phyloP scores from a whole-genome alignment of 1,139 yeast species.

The Torulaspora pretoriensis region DNA sequence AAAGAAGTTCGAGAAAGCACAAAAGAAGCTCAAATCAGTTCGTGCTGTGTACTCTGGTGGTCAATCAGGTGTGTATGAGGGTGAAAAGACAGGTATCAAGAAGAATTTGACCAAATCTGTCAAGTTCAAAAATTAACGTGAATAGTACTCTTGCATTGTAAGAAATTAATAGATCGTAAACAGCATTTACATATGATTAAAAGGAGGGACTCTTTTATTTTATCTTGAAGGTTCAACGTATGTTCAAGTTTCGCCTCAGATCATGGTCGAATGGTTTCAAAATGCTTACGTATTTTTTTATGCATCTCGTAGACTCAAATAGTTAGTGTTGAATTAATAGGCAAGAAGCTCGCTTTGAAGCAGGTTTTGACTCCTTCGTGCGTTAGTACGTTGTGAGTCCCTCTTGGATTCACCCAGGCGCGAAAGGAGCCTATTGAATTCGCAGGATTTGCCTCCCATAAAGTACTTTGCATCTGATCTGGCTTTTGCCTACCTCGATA shows the following conservation, averaged over 20 bases:
- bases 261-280: not conserved
- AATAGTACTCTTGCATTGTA: slow-evolving; percentile 1
- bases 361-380: too few species aligned
- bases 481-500: not conserved
- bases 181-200: not conserved
- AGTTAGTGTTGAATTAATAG: not conserved
- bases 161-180: not conserved
- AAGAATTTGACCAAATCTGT: slow-evolving; percentile 85
- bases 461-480: not conserved
- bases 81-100: slow-evolving; percentile 96
- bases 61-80: slow-evolving; percentile 79
- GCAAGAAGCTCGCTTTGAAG: too few species aligned
- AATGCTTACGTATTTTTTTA: slow-evolving; percentile 7
- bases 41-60: slow-evolving; percentile 77
- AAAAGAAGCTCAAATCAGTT: slow-evolving; percentile 86
- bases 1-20: slow-evolving; percentile 90
- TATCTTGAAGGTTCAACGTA: not conserved
- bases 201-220: not conserved
- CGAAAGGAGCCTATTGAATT: not conserved
- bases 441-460: not conserved
- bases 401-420: not conserved
- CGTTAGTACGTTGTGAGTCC: too few species aligned
- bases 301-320: not conserved
- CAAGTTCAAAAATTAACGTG: slow-evolving; percentile 46
- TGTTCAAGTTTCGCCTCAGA: slow-evolving; percentile 13